Base-by-base conservation (phyloP, 2,329 filamentous ascomycete species). In the Diaporthe velutina region DNA sequence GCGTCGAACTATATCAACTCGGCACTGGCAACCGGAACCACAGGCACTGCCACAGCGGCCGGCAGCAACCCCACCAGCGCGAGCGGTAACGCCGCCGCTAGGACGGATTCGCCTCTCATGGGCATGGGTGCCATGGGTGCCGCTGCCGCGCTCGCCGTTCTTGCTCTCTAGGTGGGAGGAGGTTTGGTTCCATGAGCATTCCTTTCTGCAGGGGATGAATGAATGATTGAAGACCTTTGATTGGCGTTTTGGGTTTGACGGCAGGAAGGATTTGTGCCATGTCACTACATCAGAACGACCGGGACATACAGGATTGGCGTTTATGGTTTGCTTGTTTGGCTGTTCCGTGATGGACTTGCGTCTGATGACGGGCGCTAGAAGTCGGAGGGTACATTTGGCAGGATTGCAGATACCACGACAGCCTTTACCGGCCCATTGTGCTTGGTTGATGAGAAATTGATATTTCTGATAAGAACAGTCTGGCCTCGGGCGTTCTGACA, bases 111-210 rank as follows among this genome's bases (percentile, higher is more conserved):
- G 6, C 70, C 75, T 60, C n/a, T 76, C 25, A 58, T 64, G 1
- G 70, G 66, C 9, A 48, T 76, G 75, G 73, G 75, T 17, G 35
- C 67, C 22, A 61, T 75, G 19, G 75, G 75, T 38, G 75, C 75
- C 4, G 75, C 67, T 4, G 75, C 74, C 4, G 75, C 73, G 15
- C 22, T 76, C 13, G 75, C 66, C 15, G 67, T 61, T 17, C 68
- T 76, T 38, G 73, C 71, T 73, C 42, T 76, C 33, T 76, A 73
- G 17, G 33, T 70, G 2, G 15, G 25, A 48, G 35, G 7, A 12
- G 17, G n/a, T 15, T 66, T 22, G 17, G 28, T 28, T 12, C 35
- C 57, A 5, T 42, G 61, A 38, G 12, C 33, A 19, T 61, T 33
- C 17, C 19, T 40, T 50, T 25, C 40, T 30, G 30, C 25, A 22